Conservation (phyloP, 2,329 filamentous ascomycete species). For the Macrophomina tecta region DNA sequence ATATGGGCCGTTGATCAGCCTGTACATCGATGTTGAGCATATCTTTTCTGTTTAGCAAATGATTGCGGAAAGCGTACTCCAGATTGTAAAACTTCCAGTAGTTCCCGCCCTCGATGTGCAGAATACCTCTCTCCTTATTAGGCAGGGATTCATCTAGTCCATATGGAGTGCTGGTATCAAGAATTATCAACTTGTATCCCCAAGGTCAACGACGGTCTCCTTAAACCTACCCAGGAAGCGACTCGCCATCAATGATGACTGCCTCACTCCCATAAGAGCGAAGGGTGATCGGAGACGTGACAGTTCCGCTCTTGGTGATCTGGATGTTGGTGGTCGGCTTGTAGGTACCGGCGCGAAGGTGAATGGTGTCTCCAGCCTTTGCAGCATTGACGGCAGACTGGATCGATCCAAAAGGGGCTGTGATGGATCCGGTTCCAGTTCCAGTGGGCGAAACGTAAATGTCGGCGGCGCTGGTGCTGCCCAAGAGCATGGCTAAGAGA, state of each 20-base stretch:
- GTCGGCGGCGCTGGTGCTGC: constrained; percentile 34
- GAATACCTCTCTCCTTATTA: constrained; percentile 52
- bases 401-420: constrained; percentile 53
- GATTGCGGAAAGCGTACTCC: constrained; percentile 27
- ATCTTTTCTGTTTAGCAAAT: background rate
- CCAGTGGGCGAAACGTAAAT: constrained; percentile 57
- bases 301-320: constrained; percentile 52
- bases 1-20: constrained; percentile 47
- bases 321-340: constrained; percentile 55
- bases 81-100: constrained; percentile 56
- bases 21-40: background rate
- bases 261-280: constrained; percentile 52
- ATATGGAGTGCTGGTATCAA: constrained; percentile 47
- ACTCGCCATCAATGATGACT: constrained; percentile 56
- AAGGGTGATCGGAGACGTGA: constrained; percentile 50
- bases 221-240: constrained; percentile 31
- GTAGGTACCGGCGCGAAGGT: constrained; percentile 54
- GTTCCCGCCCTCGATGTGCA: constrained; percentile 54
- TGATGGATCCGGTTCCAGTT: constrained; percentile 48
- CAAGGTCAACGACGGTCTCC: background rate
- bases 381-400: constrained; percentile 55
- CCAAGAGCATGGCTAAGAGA: background rate
- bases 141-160: constrained; percentile 48
- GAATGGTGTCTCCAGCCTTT: constrained; percentile 54
- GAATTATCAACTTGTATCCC: too few relatives aligned